A percentile compares a stretch with the other conserved stretches of the same genome.
These are phyloP conservation scores for Bruguiera parviflora DNA, from an alignment of 345 rosid species.

Conservation along the genomic window DNA sequence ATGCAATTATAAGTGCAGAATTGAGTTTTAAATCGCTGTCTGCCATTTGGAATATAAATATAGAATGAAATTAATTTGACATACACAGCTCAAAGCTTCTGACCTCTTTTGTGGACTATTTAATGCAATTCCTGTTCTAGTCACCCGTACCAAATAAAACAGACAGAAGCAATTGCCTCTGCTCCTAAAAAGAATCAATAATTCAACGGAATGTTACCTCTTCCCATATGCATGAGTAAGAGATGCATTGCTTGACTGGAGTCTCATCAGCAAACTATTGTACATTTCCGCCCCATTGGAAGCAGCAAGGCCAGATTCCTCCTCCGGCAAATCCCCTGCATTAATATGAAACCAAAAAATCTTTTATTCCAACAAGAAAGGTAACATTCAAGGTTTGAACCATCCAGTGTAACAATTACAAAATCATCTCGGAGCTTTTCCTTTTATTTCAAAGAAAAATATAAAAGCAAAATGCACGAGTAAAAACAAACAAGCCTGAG, in stretches of 20 bases:
- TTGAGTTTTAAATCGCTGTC: too few relatives aligned
- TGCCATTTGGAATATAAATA: too few relatives aligned
- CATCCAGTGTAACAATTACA: background rate
- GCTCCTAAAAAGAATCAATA: background rate
- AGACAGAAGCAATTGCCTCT: background rate
- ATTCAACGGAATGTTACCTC: slow-evolving; percentile 38
- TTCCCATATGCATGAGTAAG: slow-evolving; percentile 42
- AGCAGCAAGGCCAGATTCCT: slow-evolving; percentile 22
- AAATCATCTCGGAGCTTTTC: background rate
- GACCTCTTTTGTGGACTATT: too few relatives aligned
- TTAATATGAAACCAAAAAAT: background rate
- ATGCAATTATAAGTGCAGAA: too few relatives aligned
- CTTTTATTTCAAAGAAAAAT: background rate
- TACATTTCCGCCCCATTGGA: slow-evolving; percentile 44
- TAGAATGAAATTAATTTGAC: too few relatives aligned
- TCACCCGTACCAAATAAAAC: background rate
- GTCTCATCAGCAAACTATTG: slow-evolving; percentile 43
- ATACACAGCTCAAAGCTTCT: too few relatives aligned
- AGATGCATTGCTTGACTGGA: slow-evolving; percentile 45
- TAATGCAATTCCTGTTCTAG: too few relatives aligned
- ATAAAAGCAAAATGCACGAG: background rate
- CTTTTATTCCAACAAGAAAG: background rate
- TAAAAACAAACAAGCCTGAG: background rate
- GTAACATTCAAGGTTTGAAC: too few relatives aligned
- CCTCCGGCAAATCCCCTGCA: slow-evolving; percentile 33